Percentiles rank a stretch among this genome's conserved stretches.
These are phyloP conservation scores for Suillus fuscotomentosus DNA, from an alignment of 768 basidiomycete species.

Conservation along the genomic window DNA sequence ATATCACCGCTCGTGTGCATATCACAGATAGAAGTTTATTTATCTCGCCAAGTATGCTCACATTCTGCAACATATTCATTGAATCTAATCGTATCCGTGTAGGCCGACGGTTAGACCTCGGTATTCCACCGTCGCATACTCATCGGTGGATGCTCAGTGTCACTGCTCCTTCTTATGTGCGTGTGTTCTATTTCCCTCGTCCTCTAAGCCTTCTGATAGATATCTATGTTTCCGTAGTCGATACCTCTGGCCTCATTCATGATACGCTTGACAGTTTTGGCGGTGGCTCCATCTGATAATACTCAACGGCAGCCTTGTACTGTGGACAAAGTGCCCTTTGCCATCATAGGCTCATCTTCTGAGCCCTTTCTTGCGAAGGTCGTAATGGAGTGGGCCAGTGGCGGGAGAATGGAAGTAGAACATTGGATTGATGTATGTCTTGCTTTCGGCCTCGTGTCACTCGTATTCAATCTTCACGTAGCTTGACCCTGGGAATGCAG, in stretches of 20 bases:
- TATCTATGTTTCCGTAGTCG: constrained; percentile 15
- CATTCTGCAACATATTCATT: neutral
- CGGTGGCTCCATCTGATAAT: constrained; percentile 22
- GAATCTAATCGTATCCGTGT: neutral
- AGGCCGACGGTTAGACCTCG: constrained; percentile 33
- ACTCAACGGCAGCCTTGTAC: constrained; percentile 28
- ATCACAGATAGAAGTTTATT: constrained; percentile 45
- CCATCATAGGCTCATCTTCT: constrained; percentile 39
- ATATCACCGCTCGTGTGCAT: constrained; percentile 42
- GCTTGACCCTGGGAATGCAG: constrained; percentile 42
- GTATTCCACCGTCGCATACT: constrained; percentile 26
- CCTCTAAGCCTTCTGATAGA: neutral
- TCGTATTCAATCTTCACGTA: constrained; percentile 17
- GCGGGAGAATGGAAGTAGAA: constrained; percentile 44
- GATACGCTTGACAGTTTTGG: constrained; percentile 36
- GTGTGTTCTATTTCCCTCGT: constrained; percentile 16
- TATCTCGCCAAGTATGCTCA: constrained; percentile 36
- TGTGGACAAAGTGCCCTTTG: constrained; percentile 38
- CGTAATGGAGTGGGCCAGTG: constrained; percentile 39
- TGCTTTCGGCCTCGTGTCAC: neutral
- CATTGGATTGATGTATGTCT: constrained; percentile 51
- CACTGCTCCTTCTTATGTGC: constrained; percentile 46
- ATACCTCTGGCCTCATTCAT: constrained; percentile 32
- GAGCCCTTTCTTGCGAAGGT: constrained; percentile 45
- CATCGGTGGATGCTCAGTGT: constrained; percentile 49